Conservation (phyloP, 2,329 filamentous ascomycete species). For the Neofusicoccum ribis region DNA sequence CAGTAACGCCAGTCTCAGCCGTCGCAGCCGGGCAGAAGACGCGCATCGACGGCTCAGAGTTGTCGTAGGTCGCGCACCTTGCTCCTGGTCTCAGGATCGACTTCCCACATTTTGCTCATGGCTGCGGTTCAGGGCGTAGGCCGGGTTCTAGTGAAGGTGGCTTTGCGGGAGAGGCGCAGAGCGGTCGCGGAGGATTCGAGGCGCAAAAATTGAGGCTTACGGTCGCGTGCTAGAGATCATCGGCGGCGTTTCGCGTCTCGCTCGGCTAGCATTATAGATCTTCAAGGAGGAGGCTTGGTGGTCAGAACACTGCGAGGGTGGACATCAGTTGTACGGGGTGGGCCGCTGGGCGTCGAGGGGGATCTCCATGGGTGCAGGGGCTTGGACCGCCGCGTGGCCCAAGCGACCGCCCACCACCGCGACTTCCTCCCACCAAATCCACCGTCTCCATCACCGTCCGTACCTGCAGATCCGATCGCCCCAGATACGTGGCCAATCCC, state of each 20-base stretch:
- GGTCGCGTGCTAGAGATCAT: neutral
- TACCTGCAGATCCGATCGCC: too few relatives aligned
- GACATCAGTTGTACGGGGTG: neutral
- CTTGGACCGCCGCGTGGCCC: neutral
- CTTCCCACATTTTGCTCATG: slow-evolving; percentile 89
- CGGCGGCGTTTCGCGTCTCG: neutral
- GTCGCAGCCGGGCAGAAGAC: neutral
- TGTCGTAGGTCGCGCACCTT: slow-evolving; percentile 64
- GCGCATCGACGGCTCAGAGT: neutral
- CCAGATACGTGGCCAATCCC: too few relatives aligned
- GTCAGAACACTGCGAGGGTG: neutral
- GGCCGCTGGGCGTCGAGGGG: slow-evolving; percentile 11
- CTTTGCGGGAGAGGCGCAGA: slow-evolving; percentile 2
- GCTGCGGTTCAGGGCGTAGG: slow-evolving; percentile 23
- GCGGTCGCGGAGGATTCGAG: neutral
- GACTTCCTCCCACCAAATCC: too few relatives aligned
- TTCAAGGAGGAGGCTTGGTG: slow-evolving; percentile 2
- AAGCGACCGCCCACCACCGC: neutral
- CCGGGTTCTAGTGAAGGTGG: slow-evolving; percentile 10
- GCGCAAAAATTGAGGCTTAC: neutral
- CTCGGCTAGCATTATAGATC: slow-evolving; percentile 9
- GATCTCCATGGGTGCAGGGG: slow-evolving; percentile 3
- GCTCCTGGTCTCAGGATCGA: slow-evolving; percentile 93
- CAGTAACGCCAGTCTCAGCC: neutral
- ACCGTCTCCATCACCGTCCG: too few relatives aligned